phyloP scores from a whole-genome alignment of 331 rosid genomes.

The Acacia pycnantha region DNA sequence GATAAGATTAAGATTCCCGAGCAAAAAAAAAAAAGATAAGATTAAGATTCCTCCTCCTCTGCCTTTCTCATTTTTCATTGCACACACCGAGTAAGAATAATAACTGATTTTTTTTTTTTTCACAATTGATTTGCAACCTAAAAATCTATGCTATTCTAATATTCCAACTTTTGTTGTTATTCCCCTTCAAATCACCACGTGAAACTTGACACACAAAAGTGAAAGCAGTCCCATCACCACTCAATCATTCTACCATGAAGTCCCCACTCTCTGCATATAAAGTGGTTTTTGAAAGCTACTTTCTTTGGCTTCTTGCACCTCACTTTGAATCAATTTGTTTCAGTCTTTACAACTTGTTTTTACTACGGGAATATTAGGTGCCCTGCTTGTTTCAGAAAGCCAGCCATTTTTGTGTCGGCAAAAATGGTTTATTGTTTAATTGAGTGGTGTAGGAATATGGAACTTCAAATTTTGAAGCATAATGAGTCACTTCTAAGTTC shows the following conservation, averaged over 20 bases:
- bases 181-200: conserved; percentile 15
- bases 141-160: neutral
- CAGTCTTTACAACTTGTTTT: neutral
- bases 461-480: neutral
- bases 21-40: too few species aligned
- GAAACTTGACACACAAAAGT: conserved; percentile 13
- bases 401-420: neutral
- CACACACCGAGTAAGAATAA: neutral
- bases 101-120: neutral
- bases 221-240: neutral
- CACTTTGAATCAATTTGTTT: neutral
- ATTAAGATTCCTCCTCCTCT: conserved; percentile 16
- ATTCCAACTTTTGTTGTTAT: neutral
- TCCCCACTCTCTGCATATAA: neutral
- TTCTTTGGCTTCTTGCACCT: conserved; percentile 5
- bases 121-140: neutral
- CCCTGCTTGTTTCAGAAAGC: neutral
- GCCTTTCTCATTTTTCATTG: neutral
- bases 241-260: conserved; percentile 34
- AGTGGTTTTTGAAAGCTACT: neutral
- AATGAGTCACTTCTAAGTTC: neutral
- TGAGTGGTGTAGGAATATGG: neutral
- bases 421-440: neutral
- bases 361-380: neutral
- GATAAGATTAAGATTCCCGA: conserved; percentile 30